phyloP scores from a whole-genome alignment of 768 basidiomycete species.

The Favolaschia claudopus region DNA sequence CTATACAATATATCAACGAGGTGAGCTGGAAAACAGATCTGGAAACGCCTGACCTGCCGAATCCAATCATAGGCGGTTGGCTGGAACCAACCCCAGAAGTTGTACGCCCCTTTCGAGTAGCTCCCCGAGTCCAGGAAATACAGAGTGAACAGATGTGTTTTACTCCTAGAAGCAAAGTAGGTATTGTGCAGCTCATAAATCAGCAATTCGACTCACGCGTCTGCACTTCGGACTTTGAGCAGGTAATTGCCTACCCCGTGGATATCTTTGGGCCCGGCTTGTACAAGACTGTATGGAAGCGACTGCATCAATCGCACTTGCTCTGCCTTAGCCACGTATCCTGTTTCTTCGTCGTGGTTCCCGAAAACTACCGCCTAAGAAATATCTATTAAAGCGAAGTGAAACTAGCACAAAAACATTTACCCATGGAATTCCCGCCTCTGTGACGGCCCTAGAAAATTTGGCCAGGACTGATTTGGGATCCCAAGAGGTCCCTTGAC shows the following conservation, averaged over 20 bases:
- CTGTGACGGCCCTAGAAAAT: conserved; percentile 80
- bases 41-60: conserved; percentile 55
- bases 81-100: conserved; percentile 70
- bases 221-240: conserved; percentile 83
- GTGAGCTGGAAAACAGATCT: neutral
- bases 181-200: neutral
- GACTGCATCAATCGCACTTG: conserved; percentile 77
- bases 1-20: conserved; percentile 38
- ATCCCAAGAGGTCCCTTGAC: conserved; percentile 88
- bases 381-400: no score
- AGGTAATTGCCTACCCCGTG: conserved; percentile 95
- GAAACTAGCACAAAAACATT: no score
- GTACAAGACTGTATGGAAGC: conserved; percentile 86
- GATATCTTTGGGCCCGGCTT: conserved; percentile 81
- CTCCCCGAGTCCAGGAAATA: conserved; percentile 92
- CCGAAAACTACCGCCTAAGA: conserved; percentile 92
- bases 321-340: conserved; percentile 58
- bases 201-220: conserved; percentile 65
- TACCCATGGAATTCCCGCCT: conserved; percentile 86
- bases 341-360: conserved; percentile 90
- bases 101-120: conserved; percentile 67
- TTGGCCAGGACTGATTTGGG: conserved; percentile 88
- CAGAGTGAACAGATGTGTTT: conserved; percentile 86
- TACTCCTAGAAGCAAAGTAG: conserved; percentile 60
- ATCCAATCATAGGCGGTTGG: conserved; percentile 89